Conservation (phyloP, 2,329 filamentous ascomycete species). For the Cladobotryum protrusum region DNA sequence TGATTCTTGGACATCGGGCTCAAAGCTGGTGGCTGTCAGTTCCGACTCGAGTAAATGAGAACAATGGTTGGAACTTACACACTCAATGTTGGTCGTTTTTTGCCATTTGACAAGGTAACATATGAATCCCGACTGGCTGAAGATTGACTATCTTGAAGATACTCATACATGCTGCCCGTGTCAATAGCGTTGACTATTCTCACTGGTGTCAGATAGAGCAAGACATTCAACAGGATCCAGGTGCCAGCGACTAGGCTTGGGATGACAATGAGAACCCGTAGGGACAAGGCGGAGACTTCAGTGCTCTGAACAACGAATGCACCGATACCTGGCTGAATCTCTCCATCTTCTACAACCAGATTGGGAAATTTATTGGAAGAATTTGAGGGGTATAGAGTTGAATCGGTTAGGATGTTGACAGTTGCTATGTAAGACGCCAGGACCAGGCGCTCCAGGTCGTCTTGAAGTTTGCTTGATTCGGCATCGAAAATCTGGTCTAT, state of each 20-base stretch:
- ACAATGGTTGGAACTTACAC: too few species aligned
- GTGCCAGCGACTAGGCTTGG: not conserved
- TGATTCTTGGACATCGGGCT: too few species aligned
- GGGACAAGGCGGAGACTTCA: not conserved
- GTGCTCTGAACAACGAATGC: slow-evolving; percentile 1
- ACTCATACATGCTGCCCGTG: too few species aligned
- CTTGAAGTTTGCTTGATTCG: not conserved
- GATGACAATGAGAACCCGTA: not conserved
- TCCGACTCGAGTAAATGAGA: too few species aligned
- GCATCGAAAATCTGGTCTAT: not conserved
- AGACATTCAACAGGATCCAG: not conserved
- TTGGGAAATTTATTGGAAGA: not conserved
- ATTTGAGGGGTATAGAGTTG: not conserved
- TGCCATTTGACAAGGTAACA: too few species aligned
- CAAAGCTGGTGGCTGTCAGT: too few species aligned
- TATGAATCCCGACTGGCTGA: too few species aligned
- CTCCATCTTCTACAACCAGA: not conserved
- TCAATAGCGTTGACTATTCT: too few species aligned
- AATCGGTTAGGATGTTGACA: not conserved
- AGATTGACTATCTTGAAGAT: too few species aligned
- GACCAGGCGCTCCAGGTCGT: not conserved
- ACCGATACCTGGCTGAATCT: not conserved
- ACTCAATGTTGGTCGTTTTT: too few species aligned
- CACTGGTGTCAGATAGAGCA: too few species aligned
- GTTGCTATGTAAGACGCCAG: not conserved